phyloP scores from a whole-genome alignment of 164 flowering plant genomes.

The Aristolochia contorta region DNA sequence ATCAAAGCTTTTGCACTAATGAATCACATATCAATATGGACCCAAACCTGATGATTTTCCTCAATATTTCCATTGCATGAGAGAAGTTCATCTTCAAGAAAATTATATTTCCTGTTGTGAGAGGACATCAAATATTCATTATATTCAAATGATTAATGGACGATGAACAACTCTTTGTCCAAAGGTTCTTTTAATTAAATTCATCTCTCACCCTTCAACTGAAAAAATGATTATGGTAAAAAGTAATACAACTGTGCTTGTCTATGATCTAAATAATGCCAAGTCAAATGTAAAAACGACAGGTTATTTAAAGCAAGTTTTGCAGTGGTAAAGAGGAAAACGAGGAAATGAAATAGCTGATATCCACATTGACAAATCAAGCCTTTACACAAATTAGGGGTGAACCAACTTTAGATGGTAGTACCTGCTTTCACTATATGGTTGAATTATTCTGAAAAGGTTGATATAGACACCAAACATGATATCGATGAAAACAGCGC shows the following conservation, averaged over 20 bases:
- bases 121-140: background rate
- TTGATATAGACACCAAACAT: constrained; percentile 48
- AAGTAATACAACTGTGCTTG: no score
- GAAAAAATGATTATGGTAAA: no score
- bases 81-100: constrained; percentile 57
- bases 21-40: constrained; percentile 6
- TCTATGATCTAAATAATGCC: no score
- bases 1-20: no score
- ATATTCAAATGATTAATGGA: background rate
- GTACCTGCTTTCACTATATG: constrained; percentile 38
- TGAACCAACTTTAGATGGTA: background rate
- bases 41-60: constrained; percentile 19
- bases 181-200: no score
- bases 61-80: constrained; percentile 28
- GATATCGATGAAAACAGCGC: constrained; percentile 28
- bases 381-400: background rate
- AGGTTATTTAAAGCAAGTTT: no score
- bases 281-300: no score
- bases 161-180: no score
- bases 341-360: no score
- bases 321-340: no score
- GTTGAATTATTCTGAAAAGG: constrained; percentile 28
- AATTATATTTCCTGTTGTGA: constrained; percentile 24
- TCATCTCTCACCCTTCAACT: no score
- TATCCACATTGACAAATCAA: background rate